phyloP scores from a whole-genome alignment of 2,329 filamentous ascomycete species.

The Arthrobotrys pseudoclavata region DNA sequence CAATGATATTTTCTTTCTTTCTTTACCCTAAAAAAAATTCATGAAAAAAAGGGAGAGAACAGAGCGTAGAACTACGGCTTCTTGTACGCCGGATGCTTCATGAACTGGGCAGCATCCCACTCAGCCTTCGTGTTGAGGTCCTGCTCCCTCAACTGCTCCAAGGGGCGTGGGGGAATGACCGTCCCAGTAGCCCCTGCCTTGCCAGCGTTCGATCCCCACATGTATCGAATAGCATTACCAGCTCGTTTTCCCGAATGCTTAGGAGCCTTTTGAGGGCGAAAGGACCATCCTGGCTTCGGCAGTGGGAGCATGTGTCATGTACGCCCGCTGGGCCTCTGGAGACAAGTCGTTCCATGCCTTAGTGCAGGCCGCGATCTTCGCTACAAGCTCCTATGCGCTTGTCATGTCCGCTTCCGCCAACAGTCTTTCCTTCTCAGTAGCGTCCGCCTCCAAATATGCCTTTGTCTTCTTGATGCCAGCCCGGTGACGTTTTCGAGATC shows the following conservation, averaged over 20 bases:
- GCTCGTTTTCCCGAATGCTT: neutral
- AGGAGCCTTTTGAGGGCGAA: slow-evolving; percentile 8
- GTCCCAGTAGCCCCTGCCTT: neutral
- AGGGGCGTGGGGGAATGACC: slow-evolving; percentile 9
- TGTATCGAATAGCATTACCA: neutral
- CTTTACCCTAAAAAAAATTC: slow-evolving; percentile 1
- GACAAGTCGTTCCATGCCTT: slow-evolving; percentile 2
- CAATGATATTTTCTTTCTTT: neutral
- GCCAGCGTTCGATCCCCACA: neutral
- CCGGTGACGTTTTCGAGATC: slow-evolving; percentile 46
- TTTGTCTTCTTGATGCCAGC: slow-evolving; percentile 19
- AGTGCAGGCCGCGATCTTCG: neutral
- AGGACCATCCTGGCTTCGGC: slow-evolving; percentile 5
- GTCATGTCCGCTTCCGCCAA: slow-evolving; percentile 35
- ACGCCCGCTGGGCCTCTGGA: neutral
- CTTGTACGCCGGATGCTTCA: neutral
- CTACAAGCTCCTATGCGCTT: slow-evolving; percentile 35
- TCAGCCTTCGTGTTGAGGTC: slow-evolving; percentile 9
- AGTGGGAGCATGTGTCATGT: neutral
- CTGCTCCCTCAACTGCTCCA: slow-evolving; percentile 17
- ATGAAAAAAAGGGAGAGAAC: neutral
- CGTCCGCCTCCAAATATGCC: slow-evolving; percentile 12
- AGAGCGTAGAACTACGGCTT: neutral
- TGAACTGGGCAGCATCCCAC: neutral
- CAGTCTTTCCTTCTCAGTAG: slow-evolving; percentile 3